These are phyloP conservation scores for Echeveria elegans DNA, from an alignment of 164 flowering plant species.

Conservation along the genomic window DNA sequence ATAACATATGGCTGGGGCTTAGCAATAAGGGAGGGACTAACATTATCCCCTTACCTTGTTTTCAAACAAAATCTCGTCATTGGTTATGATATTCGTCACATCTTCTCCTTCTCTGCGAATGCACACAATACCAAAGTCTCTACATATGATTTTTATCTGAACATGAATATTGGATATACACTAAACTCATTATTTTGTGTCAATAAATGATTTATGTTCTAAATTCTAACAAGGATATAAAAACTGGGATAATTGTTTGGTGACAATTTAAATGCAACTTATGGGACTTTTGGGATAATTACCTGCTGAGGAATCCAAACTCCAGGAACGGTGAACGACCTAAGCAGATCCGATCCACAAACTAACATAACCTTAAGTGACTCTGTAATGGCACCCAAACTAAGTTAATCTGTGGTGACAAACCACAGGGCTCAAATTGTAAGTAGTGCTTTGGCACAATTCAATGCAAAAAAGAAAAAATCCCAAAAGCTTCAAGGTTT, in stretches of 20 bases:
- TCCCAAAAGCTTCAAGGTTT: background rate
- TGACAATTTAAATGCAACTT: background rate
- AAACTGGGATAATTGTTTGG: background rate
- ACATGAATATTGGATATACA: conserved; percentile 10
- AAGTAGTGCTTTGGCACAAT: background rate
- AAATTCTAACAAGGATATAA: background rate
- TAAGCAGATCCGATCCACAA: conserved; percentile 90
- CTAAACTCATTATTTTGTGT: background rate
- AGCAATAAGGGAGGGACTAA: background rate
- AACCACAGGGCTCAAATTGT: background rate
- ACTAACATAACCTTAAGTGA: conserved; percentile 73
- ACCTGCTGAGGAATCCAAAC: conserved; percentile 87
- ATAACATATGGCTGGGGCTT: background rate
- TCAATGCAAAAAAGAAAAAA: background rate
- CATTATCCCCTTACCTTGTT: conserved; percentile 34
- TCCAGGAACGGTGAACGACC: conserved; percentile 67
- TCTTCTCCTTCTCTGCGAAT: conserved; percentile 84
- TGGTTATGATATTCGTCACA: conserved; percentile 43
- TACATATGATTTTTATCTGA: conserved; percentile 61
- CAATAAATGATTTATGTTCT: background rate
- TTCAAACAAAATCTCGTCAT: conserved; percentile 52
- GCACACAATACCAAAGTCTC: conserved; percentile 79
- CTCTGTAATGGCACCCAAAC: conserved; percentile 18
- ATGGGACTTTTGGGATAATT: background rate
- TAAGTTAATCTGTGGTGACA: background rate